Percentiles rank a stretch among this genome's conserved stretches.
phyloP scores from a whole-genome alignment of 2,329 filamentous ascomycete species.

The Plectosphaerella plurivora region DNA sequence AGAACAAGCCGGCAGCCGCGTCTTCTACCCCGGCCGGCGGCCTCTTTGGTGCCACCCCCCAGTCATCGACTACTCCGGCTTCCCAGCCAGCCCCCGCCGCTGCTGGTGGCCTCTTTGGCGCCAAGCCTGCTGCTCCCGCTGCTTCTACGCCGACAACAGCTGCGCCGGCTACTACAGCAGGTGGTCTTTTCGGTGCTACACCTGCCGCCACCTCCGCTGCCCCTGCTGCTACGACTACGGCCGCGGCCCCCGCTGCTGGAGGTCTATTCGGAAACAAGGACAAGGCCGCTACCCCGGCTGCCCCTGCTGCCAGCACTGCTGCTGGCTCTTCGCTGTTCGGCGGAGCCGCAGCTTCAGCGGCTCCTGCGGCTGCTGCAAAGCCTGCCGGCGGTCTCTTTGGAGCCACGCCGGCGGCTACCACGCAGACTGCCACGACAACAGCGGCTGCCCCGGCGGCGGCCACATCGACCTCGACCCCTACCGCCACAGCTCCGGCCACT shows the following conservation, averaged over 20 bases:
- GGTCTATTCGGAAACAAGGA: slow-evolving; percentile 24
- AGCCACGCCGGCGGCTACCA: slow-evolving; percentile 20
- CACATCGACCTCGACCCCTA: slow-evolving; percentile 20
- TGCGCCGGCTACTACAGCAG: slow-evolving; percentile 17
- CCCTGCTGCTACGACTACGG: slow-evolving; percentile 22
- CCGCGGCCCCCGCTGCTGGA: slow-evolving; percentile 22
- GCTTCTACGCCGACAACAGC: slow-evolving; percentile 24
- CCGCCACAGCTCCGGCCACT: slow-evolving; percentile 19
- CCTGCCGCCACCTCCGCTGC: slow-evolving; percentile 14
- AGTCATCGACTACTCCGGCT: slow-evolving; percentile 7
- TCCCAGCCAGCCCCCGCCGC: slow-evolving; percentile 20
- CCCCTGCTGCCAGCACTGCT: slow-evolving; percentile 20
- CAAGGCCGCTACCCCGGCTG: slow-evolving; percentile 12
- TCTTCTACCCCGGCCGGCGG: slow-evolving; percentile 9
- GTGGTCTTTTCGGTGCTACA: slow-evolving; percentile 21
- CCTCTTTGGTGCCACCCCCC: slow-evolving; percentile 11
- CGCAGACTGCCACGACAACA: slow-evolving; percentile 18
- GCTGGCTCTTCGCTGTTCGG: slow-evolving; percentile 26
- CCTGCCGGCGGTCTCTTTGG: slow-evolving; percentile 25
- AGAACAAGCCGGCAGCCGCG: slow-evolving; percentile 8
- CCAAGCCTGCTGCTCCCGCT: slow-evolving; percentile 31
- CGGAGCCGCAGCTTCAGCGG: slow-evolving; percentile 24
- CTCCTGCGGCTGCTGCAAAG: slow-evolving; percentile 15
- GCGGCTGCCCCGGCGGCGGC: slow-evolving; percentile 15
- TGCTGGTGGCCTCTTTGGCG: slow-evolving; percentile 29